Evolutionary conservation across 2,329 filamentous ascomycete genomes (phyloP).

Genomic region (Fusarium coffeatum): DNA sequence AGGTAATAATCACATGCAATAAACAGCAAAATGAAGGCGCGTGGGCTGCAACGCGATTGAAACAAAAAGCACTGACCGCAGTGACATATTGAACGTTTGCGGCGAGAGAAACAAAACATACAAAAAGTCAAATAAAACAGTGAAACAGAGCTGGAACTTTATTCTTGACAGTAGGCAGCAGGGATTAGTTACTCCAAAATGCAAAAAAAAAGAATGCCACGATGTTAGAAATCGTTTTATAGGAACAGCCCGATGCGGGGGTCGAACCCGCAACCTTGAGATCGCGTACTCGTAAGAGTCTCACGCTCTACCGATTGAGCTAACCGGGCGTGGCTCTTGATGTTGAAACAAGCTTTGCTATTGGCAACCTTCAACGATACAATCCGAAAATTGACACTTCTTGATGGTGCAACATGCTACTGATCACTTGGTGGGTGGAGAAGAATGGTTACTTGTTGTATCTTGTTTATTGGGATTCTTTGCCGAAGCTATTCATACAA

Average conservation of each 20-base stretch:
- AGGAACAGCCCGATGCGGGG: conserved; percentile 55
- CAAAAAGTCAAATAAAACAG: not conserved
- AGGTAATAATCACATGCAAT: not conserved
- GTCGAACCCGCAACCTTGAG: conserved; percentile 69
- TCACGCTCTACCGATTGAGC: conserved; percentile 69
- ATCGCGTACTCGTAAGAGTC: conserved; percentile 66
- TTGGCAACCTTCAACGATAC: too few species aligned
- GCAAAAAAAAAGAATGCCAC: conserved; percentile 7
- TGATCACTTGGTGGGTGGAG: too few species aligned
- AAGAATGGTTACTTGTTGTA: not conserved
- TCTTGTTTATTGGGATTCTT: not conserved
- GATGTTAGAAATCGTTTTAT: conserved; percentile 7
- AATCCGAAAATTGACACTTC: too few species aligned
- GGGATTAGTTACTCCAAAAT: too few species aligned
- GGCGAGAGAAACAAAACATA: not conserved
- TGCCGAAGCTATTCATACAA: too few species aligned
- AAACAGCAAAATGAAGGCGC: not conserved
- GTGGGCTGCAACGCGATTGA: not conserved
- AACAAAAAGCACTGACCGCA: not conserved
- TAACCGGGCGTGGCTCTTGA: conserved; percentile 43
- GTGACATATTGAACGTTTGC: not conserved
- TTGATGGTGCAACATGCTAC: too few species aligned
- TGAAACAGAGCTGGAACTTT: not conserved
- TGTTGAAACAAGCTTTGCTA: accelerated
- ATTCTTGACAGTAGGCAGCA: not conserved